Percentiles rank a stretch among this genome's conserved stretches.
These are phyloP conservation scores for Solanum pimpinellifolium DNA, from an alignment of 257 asterid genomes.

Conservation along the genomic window DNA sequence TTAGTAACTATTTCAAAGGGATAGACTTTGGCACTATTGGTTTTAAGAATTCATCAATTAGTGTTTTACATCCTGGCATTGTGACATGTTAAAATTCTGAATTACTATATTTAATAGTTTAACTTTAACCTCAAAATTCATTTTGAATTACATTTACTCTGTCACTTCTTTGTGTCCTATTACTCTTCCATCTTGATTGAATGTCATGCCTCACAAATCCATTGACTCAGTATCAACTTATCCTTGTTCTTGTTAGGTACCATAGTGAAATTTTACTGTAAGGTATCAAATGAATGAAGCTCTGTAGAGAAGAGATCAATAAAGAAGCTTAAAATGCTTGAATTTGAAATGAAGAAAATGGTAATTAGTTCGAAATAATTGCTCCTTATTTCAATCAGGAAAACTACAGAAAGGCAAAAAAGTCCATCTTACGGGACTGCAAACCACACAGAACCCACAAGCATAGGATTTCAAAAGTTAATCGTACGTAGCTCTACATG, in stretches of 20 bases:
- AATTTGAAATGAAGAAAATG: background rate
- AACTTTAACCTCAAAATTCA: background rate
- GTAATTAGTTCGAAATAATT: background rate
- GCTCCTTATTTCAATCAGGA: background rate
- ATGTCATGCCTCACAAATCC: background rate
- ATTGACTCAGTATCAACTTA: background rate
- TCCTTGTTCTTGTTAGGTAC: background rate
- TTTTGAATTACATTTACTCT: background rate
- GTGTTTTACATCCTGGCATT: background rate
- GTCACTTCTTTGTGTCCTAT: background rate
- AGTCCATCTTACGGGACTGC: background rate
- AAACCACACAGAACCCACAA: background rate
- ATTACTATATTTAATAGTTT: background rate
- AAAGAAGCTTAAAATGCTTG: background rate
- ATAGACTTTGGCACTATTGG: background rate
- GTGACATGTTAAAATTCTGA: background rate
- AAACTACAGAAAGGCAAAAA: background rate
- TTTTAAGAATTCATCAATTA: background rate
- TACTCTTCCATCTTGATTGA: background rate
- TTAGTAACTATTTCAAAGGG: background rate
- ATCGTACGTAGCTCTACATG: background rate
- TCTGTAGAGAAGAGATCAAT: background rate
- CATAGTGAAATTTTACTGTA: background rate
- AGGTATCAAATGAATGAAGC: background rate
- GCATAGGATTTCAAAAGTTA: background rate